These are phyloP conservation scores for Boletus rubroflammeus DNA, from an alignment of 768 basidiomycete genomes.

Conservation along the genomic window DNA sequence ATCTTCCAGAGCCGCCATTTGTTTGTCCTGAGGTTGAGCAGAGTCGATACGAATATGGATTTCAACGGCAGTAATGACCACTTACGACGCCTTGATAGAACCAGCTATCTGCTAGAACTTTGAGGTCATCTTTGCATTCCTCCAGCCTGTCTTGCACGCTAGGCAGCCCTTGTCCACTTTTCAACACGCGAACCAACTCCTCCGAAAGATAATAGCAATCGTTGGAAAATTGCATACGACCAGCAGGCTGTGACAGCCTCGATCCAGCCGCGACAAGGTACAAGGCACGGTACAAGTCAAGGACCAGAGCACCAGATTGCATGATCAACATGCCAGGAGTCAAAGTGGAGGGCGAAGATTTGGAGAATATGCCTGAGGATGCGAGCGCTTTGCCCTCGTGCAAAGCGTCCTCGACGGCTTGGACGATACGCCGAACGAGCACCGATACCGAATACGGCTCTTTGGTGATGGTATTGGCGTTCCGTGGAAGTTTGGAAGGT, in stretches of 20 bases:
- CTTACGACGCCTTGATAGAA: constrained; percentile 69
- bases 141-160: constrained; percentile 44
- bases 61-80: constrained; percentile 6
- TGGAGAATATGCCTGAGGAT: constrained; percentile 50
- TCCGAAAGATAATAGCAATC: constrained; percentile 67
- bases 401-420: constrained; percentile 57
- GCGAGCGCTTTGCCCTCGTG: constrained; percentile 65
- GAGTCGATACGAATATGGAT: not conserved
- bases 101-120: constrained; percentile 61
- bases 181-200: constrained; percentile 36
- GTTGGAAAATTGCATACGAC: constrained; percentile 75
- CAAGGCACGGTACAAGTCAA: constrained; percentile 79
- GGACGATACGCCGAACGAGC: constrained; percentile 50
- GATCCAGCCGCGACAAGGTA: constrained; percentile 60
- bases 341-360: constrained; percentile 27
- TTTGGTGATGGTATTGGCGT: constrained; percentile 17
- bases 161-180: constrained; percentile 27
- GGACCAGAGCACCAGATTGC: constrained; percentile 57
- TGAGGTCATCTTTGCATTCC: constrained; percentile 51
- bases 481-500: constrained; percentile 20
- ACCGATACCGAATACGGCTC: constrained; percentile 62
- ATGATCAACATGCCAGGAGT: constrained; percentile 53
- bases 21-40: constrained; percentile 19
- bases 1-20: constrained; percentile 30
- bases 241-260: constrained; percentile 47